Percentiles rank a stretch among this genome's conserved stretches.
These are phyloP conservation scores for Botrytis paeoniae DNA, from an alignment of 2,329 filamentous ascomycete genomes.

Conservation along the genomic window DNA sequence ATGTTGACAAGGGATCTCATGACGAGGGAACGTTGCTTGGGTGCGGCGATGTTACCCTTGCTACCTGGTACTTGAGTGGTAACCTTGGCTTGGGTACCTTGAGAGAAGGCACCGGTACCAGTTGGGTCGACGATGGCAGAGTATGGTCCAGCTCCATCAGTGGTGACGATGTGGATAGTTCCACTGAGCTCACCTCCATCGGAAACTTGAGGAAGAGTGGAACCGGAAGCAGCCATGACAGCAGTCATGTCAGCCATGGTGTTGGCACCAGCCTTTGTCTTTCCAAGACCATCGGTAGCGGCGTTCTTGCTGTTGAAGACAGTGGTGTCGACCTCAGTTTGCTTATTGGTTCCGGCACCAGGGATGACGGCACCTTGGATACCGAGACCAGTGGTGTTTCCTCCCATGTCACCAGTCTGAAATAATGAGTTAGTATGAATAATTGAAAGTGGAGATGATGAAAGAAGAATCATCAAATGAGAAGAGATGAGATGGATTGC, in stretches of 20 bases:
- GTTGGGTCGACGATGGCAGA: constrained; percentile 62
- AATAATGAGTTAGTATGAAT: constrained; percentile 16
- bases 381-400: constrained; percentile 45
- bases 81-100: constrained; percentile 54
- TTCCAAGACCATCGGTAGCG: constrained; percentile 52
- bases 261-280: constrained; percentile 52
- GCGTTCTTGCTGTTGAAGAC: constrained; percentile 52
- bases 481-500: constrained; percentile 4
- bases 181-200: constrained; percentile 56
- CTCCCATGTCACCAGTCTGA: constrained; percentile 41
- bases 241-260: constrained; percentile 56
- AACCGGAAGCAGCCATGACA: constrained; percentile 56
- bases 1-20: constrained; percentile 32
- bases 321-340: constrained; percentile 47
- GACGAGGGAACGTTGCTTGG: constrained; percentile 31
- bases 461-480: neutral
- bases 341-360: constrained; percentile 42
- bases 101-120: constrained; percentile 48
- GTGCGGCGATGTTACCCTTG: constrained; percentile 39
- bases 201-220: constrained; percentile 56
- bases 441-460: neutral
- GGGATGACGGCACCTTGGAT: constrained; percentile 45
- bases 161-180: constrained; percentile 66
- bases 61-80: constrained; percentile 51
- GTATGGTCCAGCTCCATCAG: constrained; percentile 56